Base-by-base conservation (phyloP, 495 filamentous ascomycete genomes). In the Alectoria sarmentosa region DNA sequence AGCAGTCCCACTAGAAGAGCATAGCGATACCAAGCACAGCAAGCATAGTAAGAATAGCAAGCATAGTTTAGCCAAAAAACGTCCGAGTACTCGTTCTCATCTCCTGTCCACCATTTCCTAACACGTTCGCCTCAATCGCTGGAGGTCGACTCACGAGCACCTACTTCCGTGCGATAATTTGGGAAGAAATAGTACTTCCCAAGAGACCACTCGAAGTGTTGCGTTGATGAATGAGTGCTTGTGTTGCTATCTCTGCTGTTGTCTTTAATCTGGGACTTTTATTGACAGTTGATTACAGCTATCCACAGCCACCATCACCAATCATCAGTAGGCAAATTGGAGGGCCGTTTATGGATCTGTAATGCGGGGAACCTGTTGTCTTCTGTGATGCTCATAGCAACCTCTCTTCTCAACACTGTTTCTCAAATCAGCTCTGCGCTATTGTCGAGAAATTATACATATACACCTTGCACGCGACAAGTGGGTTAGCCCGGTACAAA, bases 1-100 rank as follows among this genome's bases (percentile, higher is more conserved):
- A 44, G 62, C 62, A 58, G 15, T 57, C 17, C 37, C 32, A 1
- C 11, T 21, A 36, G 56, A 34, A 58, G 39, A 32, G 62, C 52
- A 64, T 64, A 64, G 52, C 52, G 30, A 48, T 58, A 58, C 39
- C 54, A 39, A 58, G 28, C 28, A 37, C 44, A 63, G 49, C 46
- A 39, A 34, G 4, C 41, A 41, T 41, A 42, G 59, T 15, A 61
- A 19, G n/a, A 7, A 48, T 38, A 61, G 34, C 37, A 44, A 63
- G 28, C 49, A 54, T 49, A 23, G 23, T 13, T 10, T 48, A 23
- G n/a, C n/a, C 23, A 28, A 28, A 28, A 4, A 28, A 28, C 14
- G 13, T 54, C 28, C 52, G 7, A 34, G 14, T n/a, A 34, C 49
- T 54, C 49, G 0, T 17, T 30, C 21, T 9, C 46, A 46, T 13